Conservation (phyloP, 2,329 filamentous ascomycete species). For the Penicillium expansum region DNA sequence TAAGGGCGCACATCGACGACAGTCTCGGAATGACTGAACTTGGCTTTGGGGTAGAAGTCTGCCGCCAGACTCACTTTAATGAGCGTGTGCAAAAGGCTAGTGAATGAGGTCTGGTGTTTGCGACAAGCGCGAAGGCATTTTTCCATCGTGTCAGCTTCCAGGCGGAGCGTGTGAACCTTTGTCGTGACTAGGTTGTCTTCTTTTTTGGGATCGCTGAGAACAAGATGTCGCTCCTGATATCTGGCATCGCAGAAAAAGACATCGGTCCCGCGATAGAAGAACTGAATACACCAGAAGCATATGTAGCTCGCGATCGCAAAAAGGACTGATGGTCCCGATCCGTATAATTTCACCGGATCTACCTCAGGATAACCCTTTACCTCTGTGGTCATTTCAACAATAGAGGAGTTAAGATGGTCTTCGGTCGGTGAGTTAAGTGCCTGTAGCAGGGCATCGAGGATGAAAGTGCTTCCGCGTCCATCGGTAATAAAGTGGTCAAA, state of each 20-base stretch:
- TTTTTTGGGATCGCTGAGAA: background rate
- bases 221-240: background rate
- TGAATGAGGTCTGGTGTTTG: slow-evolving; percentile 4
- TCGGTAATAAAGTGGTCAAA: slow-evolving; percentile 9
- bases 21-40: background rate
- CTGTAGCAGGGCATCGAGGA: background rate
- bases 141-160: background rate
- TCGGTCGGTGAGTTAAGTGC: background rate
- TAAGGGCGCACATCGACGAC: background rate
- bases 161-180: background rate
- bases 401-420: background rate
- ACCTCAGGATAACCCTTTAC: slow-evolving; percentile 2
- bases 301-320: background rate
- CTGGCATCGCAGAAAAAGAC: slow-evolving; percentile 1
- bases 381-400: background rate
- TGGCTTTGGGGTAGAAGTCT: slow-evolving; percentile 5
- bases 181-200: background rate
- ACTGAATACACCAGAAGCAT: background rate
- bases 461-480: slow-evolving; percentile 2
- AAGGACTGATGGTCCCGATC: background rate
- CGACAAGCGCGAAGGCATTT: slow-evolving; percentile 4
- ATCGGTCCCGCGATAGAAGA: background rate
- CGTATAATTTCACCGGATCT: slow-evolving; percentile 1
- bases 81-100: slow-evolving; percentile 6
- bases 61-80: slow-evolving; percentile 1